Base-by-base conservation (phyloP, 345 rosid species). In the Arabidopsis thaliana region DNA sequence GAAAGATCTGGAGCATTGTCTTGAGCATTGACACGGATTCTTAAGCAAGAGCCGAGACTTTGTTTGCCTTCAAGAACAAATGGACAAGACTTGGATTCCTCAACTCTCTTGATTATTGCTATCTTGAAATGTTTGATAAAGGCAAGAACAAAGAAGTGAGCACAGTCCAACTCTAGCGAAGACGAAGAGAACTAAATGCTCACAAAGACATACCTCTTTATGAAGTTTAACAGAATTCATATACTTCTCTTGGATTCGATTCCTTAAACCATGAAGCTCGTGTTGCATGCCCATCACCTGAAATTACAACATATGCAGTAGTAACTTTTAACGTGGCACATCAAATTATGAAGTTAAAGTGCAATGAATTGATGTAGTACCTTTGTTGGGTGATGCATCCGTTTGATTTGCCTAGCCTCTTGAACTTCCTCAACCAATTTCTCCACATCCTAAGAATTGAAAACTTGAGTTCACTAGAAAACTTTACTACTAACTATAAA, bases 211-310 rank as follows among this genome's bases (percentile, higher is more conserved):
- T 24, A 94, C 98, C 96, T 94, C 91, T 74, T 82, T 87, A 74
- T 94, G 95, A 82, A 94, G 84, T 76, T 86, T 91, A 59, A 85
- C 71, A 8, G 97, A 88, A 63, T 86, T 85, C 68, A 90, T 8
- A 56, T 91, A 84, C 79, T 91, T 94, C 82, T 94, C 96, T 58
- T 89, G 89, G 70, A 94, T 85, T 83, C 91, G 93, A 67, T 69
- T 69, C 79, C 95, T 81, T 62, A 94, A 84, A 10, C 92, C 98
- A 42, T 79, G 83, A 82, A 94, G 97, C 70, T 94, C 98, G 7
- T 84, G 95, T 71, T 94, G 95, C 98, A 94, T 88, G 24, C 85
- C 91, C 89, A 90, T 83, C 72, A 94, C 95, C 98, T 94, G 83
- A 13, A 13, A 59, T 71, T 63, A 57, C 16, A 62, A 69, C 20